Evolutionary conservation across 441 rosid genomes (phyloP), one percentile per base, ranked within the genome.

Genomic region (Breynia disticha): DNA sequence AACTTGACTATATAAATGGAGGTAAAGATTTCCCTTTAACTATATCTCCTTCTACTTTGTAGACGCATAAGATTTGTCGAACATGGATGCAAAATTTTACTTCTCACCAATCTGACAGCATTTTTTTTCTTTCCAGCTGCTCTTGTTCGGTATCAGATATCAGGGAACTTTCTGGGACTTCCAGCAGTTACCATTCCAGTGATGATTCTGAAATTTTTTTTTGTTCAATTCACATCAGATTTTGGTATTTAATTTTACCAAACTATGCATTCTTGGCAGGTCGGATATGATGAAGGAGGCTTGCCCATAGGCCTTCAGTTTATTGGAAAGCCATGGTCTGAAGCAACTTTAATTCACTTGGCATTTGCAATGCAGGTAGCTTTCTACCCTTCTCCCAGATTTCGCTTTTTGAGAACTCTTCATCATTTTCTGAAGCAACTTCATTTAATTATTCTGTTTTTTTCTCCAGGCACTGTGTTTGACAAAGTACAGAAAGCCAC

Each of bases 281-380:
- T 85, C 35, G 89, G 94, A 70, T 85, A 82, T 64, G 94, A 85
- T 69, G 59, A 64, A 19, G 67, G 52, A 19, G 83, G 89, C 4
- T 57, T 85, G 71, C 94, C 94, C 2, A 78, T 85, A 32, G 87
- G 94, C 28, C 79, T 85, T 39, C 94, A 85, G 48, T 80, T 85
- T 48, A 80, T 82, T 0, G 94, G 94, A 55, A 80, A 57, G 70
- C 94, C 94, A 16, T 82, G 94, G 94, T 82, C 85, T 20, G 94
- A 85, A 47, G 43, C 89, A 15, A 82, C 83, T 20, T 46, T 82
- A 48, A 65, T 85, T 58, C 83, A 75, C 3, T 46, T 80, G 48
- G 87, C 87, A 47, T 71, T 20, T 48, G 82, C 85, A 45, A 67
- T 78, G 78, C 87, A 85, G 94, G 94, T 82, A 49, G 0, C 8